A percentile compares a stretch with the other conserved stretches of the same genome.
Conservation (phyloP, 2,329 filamentous ascomycete genomes). For the Pyrenophora seminiperda region DNA sequence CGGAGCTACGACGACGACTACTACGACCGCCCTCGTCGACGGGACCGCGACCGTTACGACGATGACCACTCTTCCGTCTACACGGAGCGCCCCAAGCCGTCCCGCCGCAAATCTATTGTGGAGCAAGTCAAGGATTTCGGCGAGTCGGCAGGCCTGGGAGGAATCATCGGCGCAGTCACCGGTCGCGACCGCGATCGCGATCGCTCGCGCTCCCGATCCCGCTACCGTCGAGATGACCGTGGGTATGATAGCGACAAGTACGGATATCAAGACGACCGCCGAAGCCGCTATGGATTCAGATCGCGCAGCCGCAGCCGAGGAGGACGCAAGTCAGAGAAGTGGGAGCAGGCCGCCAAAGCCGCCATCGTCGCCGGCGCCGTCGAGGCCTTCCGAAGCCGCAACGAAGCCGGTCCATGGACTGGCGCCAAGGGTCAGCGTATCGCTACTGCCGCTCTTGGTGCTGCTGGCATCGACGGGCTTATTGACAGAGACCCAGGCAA, state of each 20-base stretch:
- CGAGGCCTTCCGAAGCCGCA: constrained; percentile 88
- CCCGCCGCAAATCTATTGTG: constrained; percentile 62
- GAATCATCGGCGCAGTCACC: constrained; percentile 56
- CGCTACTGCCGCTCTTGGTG: constrained; percentile 82
- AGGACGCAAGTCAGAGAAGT: constrained; percentile 60
- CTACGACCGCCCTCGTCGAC: constrained; percentile 44
- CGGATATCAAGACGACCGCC: constrained; percentile 35
- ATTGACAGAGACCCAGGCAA: constrained; percentile 71
- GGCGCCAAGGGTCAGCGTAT: constrained; percentile 92
- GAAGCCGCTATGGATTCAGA: constrained; percentile 59
- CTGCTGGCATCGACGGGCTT: constrained; percentile 82
- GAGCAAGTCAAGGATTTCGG: constrained; percentile 61
- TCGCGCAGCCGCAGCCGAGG: constrained; percentile 57
- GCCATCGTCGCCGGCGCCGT: constrained; percentile 88
- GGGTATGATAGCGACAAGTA: constrained; percentile 53
- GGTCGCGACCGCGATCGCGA: constrained; percentile 66
- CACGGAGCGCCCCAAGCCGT: constrained; percentile 48
- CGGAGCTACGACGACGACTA: constrained; percentile 61
- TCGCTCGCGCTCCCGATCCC: constrained; percentile 41
- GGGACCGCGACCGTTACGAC: constrained; percentile 51
- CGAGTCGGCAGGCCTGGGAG: constrained; percentile 63
- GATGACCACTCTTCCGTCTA: constrained; percentile 56
- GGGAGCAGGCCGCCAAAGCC: constrained; percentile 82
- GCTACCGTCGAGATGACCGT: constrained; percentile 50
- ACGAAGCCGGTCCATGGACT: constrained; percentile 85